Conservation (phyloP, 176 grass and related monocot genomes). For the Carex parvula region DNA sequence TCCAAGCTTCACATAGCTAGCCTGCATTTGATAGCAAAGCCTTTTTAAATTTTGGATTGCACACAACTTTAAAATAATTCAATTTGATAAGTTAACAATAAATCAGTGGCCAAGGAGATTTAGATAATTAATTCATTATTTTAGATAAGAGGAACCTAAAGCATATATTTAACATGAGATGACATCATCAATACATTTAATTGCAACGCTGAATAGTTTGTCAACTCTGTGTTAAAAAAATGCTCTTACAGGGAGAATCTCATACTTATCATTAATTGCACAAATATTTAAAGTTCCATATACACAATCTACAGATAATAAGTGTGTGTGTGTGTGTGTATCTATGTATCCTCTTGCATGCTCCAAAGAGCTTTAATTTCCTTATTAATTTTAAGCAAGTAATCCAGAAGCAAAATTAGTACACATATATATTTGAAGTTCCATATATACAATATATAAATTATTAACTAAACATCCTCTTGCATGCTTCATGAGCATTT, state of each 20-base stretch:
- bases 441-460: not conserved
- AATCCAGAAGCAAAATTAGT: not conserved
- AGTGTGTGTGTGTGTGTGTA: no score
- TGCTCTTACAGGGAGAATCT: not conserved
- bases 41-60: not conserved
- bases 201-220: not conserved
- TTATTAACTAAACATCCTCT: not conserved
- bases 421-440: not conserved
- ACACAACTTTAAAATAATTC: not conserved
- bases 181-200: not conserved
- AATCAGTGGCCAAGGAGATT: not conserved
- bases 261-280: not conserved
- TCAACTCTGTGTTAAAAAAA: not conserved
- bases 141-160: not conserved
- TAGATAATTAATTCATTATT: not conserved
- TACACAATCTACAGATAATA: not conserved
- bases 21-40: conserved; percentile 8
- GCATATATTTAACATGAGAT: not conserved
- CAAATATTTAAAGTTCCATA: not conserved
- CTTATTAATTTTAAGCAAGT: not conserved
- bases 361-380: not conserved
- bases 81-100: not conserved
- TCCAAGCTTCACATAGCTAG: not conserved
- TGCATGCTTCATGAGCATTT: not conserved
- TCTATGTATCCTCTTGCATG: not conserved